phyloP scores from a whole-genome alignment of 768 basidiomycete genomes.

The Amanita brunnescens region DNA sequence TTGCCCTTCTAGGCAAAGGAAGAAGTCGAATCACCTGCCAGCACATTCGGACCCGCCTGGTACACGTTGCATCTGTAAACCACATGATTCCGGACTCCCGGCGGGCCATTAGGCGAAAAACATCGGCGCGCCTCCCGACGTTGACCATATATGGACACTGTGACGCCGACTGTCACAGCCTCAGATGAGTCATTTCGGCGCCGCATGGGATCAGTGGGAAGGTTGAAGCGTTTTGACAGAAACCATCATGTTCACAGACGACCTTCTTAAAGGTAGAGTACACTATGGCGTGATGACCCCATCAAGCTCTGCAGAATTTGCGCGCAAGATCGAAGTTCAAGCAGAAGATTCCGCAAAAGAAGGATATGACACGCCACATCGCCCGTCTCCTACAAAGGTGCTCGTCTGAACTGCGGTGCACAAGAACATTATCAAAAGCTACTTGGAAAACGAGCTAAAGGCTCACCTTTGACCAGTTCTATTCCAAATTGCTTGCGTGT shows the following conservation, averaged over 20 bases:
- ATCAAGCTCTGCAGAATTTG: neutral
- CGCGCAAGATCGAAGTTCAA: neutral
- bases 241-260: neutral
- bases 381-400: neutral
- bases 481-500: neutral
- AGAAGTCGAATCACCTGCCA: neutral
- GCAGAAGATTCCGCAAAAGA: neutral
- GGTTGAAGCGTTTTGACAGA: neutral
- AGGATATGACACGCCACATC: neutral
- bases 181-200: neutral
- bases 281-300: conserved; percentile 1
- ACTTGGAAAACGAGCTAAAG: neutral
- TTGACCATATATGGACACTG: neutral
- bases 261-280: conserved; percentile 1
- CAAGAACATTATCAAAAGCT: neutral
- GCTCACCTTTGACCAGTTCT: neutral
- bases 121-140: neutral
- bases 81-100: neutral
- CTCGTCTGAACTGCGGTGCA: neutral
- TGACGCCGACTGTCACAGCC: neutral
- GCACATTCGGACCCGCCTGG: neutral
- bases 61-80: neutral
- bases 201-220: neutral
- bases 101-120: neutral
- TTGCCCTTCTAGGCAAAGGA: too few relatives aligned